These are phyloP conservation scores for Auricularia sp. DNA, from an alignment of 768 basidiomycete genomes.

Conservation along the genomic window DNA sequence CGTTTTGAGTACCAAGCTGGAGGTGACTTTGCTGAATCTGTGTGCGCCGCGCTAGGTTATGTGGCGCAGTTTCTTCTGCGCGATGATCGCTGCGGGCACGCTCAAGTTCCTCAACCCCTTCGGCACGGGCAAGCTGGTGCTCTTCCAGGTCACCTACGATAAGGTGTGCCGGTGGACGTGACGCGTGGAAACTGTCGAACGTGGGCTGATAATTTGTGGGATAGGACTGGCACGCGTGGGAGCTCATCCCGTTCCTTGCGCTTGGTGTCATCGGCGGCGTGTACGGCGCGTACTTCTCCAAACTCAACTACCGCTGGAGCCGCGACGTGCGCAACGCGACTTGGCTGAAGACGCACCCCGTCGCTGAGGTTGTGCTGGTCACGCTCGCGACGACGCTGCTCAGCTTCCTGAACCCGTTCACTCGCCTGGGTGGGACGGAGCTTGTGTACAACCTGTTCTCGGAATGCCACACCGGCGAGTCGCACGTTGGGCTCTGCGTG, in stretches of 20 bases:
- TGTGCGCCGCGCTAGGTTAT: constrained; percentile 3
- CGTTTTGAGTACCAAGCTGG: no score
- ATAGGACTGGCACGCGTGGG: constrained; percentile 89
- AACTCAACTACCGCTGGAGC: constrained; percentile 83
- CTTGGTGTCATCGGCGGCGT: constrained; percentile 89
- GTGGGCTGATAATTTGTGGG: no score
- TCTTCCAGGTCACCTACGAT: constrained; percentile 86
- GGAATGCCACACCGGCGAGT: constrained; percentile 61
- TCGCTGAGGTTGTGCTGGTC: constrained; percentile 59
- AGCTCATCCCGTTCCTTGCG: constrained; percentile 73
- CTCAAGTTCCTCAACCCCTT: constrained; percentile 67
- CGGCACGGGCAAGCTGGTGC: constrained; percentile 85
- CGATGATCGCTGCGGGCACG: constrained; percentile 25
- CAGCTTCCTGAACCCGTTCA: constrained; percentile 82
- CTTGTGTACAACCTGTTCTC: constrained; percentile 86
- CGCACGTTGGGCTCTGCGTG: constrained; percentile 61
- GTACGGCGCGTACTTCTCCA: constrained; percentile 90
- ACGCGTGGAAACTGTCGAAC: no score
- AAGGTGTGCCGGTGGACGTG: constrained; percentile 34
- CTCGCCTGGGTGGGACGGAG: constrained; percentile 91
- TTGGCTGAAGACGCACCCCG: constrained; percentile 70
- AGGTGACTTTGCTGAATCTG: neutral
- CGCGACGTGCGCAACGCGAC: constrained; percentile 71
- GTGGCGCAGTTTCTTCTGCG: constrained; percentile 30
- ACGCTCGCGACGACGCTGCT: constrained; percentile 67